Conservation (phyloP, 257 asterid species). For the Gynochthodes officinalis region DNA sequence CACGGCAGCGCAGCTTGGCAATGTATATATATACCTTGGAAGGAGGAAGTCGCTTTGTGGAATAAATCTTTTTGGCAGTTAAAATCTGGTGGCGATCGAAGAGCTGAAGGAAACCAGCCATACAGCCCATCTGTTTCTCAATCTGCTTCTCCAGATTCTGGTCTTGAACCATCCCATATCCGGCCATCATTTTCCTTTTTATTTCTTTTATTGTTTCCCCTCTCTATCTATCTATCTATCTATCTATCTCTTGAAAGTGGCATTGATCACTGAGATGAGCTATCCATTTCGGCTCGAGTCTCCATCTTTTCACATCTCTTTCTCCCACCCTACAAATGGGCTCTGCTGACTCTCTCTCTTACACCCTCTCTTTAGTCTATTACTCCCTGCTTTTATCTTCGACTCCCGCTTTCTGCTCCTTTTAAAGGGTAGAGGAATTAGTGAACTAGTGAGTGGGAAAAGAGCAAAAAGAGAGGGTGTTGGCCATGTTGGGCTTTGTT, state of each 20-base stretch:
- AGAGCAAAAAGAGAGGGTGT: not conserved
- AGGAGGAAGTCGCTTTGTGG: constrained; percentile 64
- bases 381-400: constrained; percentile 18
- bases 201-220: not conserved
- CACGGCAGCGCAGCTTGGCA: not conserved
- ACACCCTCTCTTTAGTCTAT: constrained; percentile 3
- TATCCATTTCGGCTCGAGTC: not conserved
- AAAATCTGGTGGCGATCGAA: constrained; percentile 77
- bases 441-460: constrained; percentile 8
- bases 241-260: too few relatives aligned
- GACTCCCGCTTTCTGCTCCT: constrained; percentile 77
- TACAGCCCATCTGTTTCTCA: constrained; percentile 77
- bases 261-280: not conserved
- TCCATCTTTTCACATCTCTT: constrained; percentile 7
- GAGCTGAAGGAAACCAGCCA: constrained; percentile 73
- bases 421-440: constrained; percentile 41
- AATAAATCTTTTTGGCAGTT: constrained; percentile 48
- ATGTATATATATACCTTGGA: constrained; percentile 25
- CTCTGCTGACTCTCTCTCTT: constrained; percentile 5
- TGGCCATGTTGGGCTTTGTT: constrained; percentile 23
- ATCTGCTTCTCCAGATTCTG: constrained; percentile 52
- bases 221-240: too few relatives aligned
- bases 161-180: constrained; percentile 33
- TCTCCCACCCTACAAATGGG: constrained; percentile 31
- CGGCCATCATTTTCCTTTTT: constrained; percentile 33